A percentile compares a stretch with the other conserved stretches of the same genome.
Evolutionary conservation across 768 basidiomycete species (phyloP).

Genomic region (Suillus tomentosus): DNA sequence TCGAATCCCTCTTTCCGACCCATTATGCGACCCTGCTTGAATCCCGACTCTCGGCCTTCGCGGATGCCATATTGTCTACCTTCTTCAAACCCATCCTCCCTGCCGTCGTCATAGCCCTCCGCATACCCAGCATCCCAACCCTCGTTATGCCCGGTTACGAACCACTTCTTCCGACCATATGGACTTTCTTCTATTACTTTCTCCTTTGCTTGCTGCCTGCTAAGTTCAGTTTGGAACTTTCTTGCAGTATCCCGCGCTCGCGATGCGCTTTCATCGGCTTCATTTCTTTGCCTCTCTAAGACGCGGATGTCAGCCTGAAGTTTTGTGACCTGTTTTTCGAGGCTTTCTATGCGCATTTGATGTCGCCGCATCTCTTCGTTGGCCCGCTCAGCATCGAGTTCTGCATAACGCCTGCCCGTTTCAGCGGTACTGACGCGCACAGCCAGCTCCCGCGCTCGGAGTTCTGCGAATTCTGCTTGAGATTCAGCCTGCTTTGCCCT

Average conservation of each 20-base stretch:
- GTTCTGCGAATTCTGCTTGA: constrained; percentile 55
- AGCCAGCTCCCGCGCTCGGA: constrained; percentile 43
- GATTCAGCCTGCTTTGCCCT: constrained; percentile 52
- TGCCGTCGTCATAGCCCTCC: constrained; percentile 49
- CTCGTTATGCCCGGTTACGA: constrained; percentile 44
- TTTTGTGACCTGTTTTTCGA: constrained; percentile 46
- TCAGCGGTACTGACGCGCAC: constrained; percentile 44
- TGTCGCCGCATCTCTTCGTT: constrained; percentile 50
- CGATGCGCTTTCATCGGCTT: constrained; percentile 45
- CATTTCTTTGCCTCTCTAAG: constrained; percentile 40
- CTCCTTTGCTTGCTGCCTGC: constrained; percentile 46
- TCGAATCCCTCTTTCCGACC: constrained; percentile 35
- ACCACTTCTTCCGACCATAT: constrained; percentile 44
- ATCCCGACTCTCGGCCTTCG: constrained; percentile 39
- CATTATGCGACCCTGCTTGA: constrained; percentile 33
- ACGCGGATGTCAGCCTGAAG: constrained; percentile 29
- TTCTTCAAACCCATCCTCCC: constrained; percentile 41
- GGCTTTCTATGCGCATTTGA: constrained; percentile 47
- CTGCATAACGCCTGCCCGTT: constrained; percentile 39
- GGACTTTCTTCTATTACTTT: constrained; percentile 45
- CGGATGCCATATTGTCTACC: constrained; percentile 44
- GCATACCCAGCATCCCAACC: constrained; percentile 49
- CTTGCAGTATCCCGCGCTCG: constrained; percentile 47
- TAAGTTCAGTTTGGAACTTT: constrained; percentile 45
- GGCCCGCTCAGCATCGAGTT: constrained; percentile 41